Evolutionary conservation across 1,284 basidiomycete species (phyloP).

Genomic region (Lignosus rhinocerotis): DNA sequence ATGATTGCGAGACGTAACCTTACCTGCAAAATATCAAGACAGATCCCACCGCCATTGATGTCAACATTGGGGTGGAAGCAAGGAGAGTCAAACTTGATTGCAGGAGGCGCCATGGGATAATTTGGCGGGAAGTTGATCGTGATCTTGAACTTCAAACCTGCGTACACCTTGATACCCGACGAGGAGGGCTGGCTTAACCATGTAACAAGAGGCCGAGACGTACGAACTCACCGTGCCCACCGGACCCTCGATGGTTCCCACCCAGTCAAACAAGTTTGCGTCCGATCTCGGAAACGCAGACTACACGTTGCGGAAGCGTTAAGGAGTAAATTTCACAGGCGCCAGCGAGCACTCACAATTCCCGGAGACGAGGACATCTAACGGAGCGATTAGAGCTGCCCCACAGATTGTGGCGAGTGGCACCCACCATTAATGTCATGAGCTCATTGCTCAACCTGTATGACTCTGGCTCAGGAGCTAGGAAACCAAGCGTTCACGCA

Average conservation of each 20-base stretch:
- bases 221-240: conserved; percentile 56
- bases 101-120: conserved; percentile 81
- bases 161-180: conserved; percentile 60
- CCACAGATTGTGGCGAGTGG: neutral
- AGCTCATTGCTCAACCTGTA: conserved; percentile 74
- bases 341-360: conserved; percentile 51
- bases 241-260: conserved; percentile 80
- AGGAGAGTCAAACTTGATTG: conserved; percentile 79
- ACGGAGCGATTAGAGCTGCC: conserved; percentile 2
- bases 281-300: conserved; percentile 85
- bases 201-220: neutral
- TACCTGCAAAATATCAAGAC: conserved; percentile 82
- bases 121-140: conserved; percentile 80
- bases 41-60: conserved; percentile 75
- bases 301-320: conserved; percentile 37
- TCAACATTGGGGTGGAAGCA: conserved; percentile 90
- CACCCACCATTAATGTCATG: conserved; percentile 80
- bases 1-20: conserved; percentile 11
- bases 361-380: conserved; percentile 86
- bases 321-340: neutral
- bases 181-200: conserved; percentile 8
- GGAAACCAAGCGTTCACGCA: conserved; percentile 11
- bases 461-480: neutral
- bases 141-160: conserved; percentile 76
- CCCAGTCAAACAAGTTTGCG: conserved; percentile 81